Evolutionary conservation across 2,329 filamentous ascomycete genomes (phyloP).

Genomic region (Alternaria sp.): DNA sequence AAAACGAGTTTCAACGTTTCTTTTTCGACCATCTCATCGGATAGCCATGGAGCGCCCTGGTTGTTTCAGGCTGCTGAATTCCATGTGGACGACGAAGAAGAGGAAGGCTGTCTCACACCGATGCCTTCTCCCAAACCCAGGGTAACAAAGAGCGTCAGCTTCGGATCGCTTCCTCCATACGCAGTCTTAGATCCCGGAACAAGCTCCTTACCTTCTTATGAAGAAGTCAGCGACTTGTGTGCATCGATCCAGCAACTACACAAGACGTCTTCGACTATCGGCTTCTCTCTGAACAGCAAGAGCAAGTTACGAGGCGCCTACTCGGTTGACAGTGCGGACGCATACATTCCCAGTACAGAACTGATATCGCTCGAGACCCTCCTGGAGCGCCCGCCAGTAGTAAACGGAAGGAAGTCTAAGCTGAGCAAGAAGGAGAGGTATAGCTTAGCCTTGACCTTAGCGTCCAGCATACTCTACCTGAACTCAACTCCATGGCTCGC

Average conservation of each 20-base stretch:
- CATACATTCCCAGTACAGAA: slow-evolving; percentile 16
- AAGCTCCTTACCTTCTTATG: slow-evolving; percentile 12
- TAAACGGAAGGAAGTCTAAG: slow-evolving; percentile 35
- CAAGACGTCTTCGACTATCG: slow-evolving; percentile 35
- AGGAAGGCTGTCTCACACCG: slow-evolving; percentile 14
- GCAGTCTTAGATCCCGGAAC: slow-evolving; percentile 30
- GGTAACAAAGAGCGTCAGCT: slow-evolving; percentile 40
- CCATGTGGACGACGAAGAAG: slow-evolving; percentile 38
- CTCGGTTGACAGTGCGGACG: slow-evolving; percentile 24
- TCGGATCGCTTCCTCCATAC: slow-evolving; percentile 42
- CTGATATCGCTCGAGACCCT: slow-evolving; percentile 42
- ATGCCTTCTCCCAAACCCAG: slow-evolving; percentile 21
- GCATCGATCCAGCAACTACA: slow-evolving; percentile 40
- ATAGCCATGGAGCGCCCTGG: slow-evolving; percentile 26
- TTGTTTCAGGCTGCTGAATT: slow-evolving; percentile 44
- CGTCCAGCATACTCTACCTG: slow-evolving; percentile 45
- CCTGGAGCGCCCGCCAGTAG: slow-evolving; percentile 29
- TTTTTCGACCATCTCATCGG: slow-evolving; percentile 31
- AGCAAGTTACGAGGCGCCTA: slow-evolving; percentile 40
- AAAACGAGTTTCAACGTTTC: slow-evolving; percentile 44
- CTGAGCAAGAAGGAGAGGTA: slow-evolving; percentile 46
- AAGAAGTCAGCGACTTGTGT: slow-evolving; percentile 46
- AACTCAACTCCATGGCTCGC: slow-evolving; percentile 47
- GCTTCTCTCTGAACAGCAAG: slow-evolving; percentile 42
- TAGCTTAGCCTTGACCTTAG: slow-evolving; percentile 44